phyloP scores from a whole-genome alignment of 192 early-diverging fungal genomes.

The Thoreauomyces humboldtii region DNA sequence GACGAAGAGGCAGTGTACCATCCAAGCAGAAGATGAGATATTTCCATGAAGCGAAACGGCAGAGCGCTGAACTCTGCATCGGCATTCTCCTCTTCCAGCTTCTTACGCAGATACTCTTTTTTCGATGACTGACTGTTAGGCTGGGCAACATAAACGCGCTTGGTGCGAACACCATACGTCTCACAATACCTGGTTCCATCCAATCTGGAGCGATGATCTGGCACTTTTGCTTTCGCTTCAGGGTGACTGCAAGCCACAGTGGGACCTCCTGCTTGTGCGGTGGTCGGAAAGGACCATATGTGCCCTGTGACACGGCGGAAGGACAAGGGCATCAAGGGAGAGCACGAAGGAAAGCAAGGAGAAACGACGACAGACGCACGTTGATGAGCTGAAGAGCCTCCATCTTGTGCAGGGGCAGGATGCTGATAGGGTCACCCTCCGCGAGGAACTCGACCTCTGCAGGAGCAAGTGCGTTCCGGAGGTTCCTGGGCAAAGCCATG shows the following conservation, averaged over 20 bases:
- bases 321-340: neutral
- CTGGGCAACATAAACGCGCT: too few relatives aligned
- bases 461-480: slow-evolving; percentile 57
- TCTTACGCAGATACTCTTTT: slow-evolving; percentile 64
- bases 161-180: too few relatives aligned
- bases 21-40: slow-evolving; percentile 74
- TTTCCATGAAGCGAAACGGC: slow-evolving; percentile 80
- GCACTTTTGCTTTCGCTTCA: slow-evolving; percentile 82
- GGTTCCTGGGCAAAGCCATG: slow-evolving; percentile 14
- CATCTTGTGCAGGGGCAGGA: slow-evolving; percentile 72
- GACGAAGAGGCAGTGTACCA: too few relatives aligned
- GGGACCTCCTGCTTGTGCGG: slow-evolving; percentile 74
- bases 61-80: slow-evolving; percentile 61
- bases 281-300: slow-evolving; percentile 76
- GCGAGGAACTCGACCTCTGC: slow-evolving; percentile 86
- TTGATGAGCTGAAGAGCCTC: slow-evolving; percentile 70
- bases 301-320: slow-evolving; percentile 47
- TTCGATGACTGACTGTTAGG: too few relatives aligned
- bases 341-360: neutral
- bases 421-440: slow-evolving; percentile 70
- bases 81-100: slow-evolving; percentile 67
- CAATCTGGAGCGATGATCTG: slow-evolving; percentile 77
- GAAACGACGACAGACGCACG: slow-evolving; percentile 39
- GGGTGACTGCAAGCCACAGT: slow-evolving; percentile 80
- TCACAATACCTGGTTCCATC: too few relatives aligned